Evolutionary conservation across 495 filamentous ascomycete species (phyloP).

Genomic region (Hyphodiscus hymeniophilus): DNA sequence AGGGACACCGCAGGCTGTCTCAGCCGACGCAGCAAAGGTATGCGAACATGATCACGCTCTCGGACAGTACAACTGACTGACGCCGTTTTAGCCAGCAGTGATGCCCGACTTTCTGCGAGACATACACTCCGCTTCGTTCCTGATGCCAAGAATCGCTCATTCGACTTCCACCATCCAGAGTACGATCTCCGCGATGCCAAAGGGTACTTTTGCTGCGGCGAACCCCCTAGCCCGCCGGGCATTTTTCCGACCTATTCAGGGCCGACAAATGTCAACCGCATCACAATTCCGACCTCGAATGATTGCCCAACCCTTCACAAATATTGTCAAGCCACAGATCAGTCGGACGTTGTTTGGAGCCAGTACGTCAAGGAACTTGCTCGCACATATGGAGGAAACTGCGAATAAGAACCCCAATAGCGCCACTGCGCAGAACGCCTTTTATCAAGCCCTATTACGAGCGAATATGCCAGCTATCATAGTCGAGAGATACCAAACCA

Average conservation of each 20-base stretch:
- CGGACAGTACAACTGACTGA: conserved; percentile 3
- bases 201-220: conserved; percentile 26
- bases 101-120: conserved; percentile 16
- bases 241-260: conserved; percentile 5
- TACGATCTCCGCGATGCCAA: conserved; percentile 24
- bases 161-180: conserved; percentile 22
- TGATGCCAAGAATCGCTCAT: conserved; percentile 4
- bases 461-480: conserved; percentile 90
- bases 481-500: conserved; percentile 78
- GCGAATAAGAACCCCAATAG: conserved; percentile 88
- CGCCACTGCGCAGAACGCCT: conserved; percentile 78
- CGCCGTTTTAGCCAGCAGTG: conserved; percentile 2
- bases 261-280: conserved; percentile 17
- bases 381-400: conserved; percentile 60
- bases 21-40: not conserved
- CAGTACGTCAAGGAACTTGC: conserved; percentile 34
- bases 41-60: not conserved
- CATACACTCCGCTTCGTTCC: conserved; percentile 11
- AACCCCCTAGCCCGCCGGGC: conserved; percentile 29
- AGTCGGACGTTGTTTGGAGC: conserved; percentile 16
- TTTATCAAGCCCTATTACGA: conserved; percentile 84
- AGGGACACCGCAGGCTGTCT: not conserved
- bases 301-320: conserved; percentile 7
- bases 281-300: conserved; percentile 9
- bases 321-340: conserved; percentile 13